These are phyloP conservation scores for Phytophthora palmivora DNA, from an alignment of 352 stramenopile species.

Conservation along the genomic window DNA sequence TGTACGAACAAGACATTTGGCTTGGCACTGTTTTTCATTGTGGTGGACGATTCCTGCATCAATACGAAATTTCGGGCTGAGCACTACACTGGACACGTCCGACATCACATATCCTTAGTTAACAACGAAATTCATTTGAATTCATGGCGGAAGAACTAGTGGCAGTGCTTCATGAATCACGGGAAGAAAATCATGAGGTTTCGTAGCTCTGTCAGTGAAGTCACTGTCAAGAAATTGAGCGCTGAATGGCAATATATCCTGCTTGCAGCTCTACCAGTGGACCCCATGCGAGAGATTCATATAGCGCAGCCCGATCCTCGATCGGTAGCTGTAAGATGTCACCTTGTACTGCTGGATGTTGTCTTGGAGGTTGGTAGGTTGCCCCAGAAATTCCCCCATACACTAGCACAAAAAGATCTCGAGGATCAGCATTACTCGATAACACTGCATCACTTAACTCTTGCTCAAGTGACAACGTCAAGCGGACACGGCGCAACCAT, in stretches of 20 bases:
- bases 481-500: not conserved
- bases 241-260: not conserved
- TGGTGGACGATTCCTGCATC: slow-evolving; percentile 17
- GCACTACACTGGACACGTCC: slow-evolving; percentile 4
- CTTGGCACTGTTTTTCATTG: slow-evolving; percentile 3
- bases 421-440: not conserved
- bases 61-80: slow-evolving; percentile 6
- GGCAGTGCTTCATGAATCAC: no score
- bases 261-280: not conserved
- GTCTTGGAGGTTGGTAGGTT: not conserved
- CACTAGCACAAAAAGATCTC: not conserved
- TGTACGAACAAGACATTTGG: not conserved
- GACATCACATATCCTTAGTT: not conserved
- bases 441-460: not conserved
- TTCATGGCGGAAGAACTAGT: not conserved
- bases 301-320: not conserved
- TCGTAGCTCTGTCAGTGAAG: no score
- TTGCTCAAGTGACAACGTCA: not conserved
- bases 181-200: no score
- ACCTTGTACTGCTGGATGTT: not conserved
- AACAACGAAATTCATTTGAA: slow-evolving; percentile 3
- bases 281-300: slow-evolving; percentile 1
- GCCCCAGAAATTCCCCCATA: not conserved
- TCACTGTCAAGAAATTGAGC: not conserved
- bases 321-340: not conserved